Conservation (phyloP, 108 stramenopile genomes). For the Discostella stelligeroides region DNA sequence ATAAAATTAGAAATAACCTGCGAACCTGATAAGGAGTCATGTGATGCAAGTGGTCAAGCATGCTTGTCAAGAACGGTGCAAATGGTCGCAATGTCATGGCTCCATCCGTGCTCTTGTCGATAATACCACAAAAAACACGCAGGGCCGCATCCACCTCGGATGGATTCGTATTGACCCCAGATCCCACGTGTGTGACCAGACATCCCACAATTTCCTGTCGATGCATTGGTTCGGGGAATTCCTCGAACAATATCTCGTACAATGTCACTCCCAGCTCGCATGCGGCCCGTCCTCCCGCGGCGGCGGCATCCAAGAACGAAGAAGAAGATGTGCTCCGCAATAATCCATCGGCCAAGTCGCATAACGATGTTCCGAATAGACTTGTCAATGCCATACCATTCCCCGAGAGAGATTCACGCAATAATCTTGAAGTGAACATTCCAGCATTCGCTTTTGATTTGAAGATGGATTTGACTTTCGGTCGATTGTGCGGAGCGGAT, state of each 20-base stretch:
- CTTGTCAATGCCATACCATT: conserved; percentile 41
- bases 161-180: conserved; percentile 34
- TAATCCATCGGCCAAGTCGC: conserved; percentile 47
- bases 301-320: background rate
- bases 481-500: conserved; percentile 48
- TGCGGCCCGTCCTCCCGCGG: conserved; percentile 1
- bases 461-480: conserved; percentile 44
- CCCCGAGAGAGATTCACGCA: conserved; percentile 31
- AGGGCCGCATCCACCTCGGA: conserved; percentile 57
- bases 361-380: conserved; percentile 36
- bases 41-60: conserved; percentile 47
- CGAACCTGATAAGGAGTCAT: conserved; percentile 53
- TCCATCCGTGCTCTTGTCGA: conserved; percentile 31
- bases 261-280: conserved; percentile 45
- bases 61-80: conserved; percentile 39
- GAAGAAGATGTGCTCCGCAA: conserved; percentile 21
- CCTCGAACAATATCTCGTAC: conserved; percentile 46
- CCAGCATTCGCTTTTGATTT: conserved; percentile 41
- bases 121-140: conserved; percentile 44
- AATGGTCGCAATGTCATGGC: conserved; percentile 44
- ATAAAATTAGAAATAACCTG: conserved; percentile 47
- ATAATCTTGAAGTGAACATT: conserved; percentile 28
- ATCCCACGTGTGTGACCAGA: conserved; percentile 47
- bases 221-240: conserved; percentile 48
- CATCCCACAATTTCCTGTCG: conserved; percentile 37